Base-by-base conservation (phyloP, 495 filamentous ascomycete species). In the Aspergillus diversus region DNA sequence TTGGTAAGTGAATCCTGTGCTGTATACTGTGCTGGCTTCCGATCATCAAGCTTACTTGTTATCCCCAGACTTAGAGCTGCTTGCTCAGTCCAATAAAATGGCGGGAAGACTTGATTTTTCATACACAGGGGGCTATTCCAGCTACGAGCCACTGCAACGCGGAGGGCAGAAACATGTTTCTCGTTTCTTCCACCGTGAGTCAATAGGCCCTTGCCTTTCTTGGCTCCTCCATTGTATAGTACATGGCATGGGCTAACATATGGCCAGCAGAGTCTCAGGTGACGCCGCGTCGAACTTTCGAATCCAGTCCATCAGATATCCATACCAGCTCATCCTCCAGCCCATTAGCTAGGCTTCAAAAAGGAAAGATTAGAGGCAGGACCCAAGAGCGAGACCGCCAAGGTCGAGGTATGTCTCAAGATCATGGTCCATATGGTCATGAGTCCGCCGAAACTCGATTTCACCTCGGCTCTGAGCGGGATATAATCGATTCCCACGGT, bases 11-110 rank as follows among this genome's bases (percentile, higher is more conserved):
- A 16, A 7, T 34, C 7, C 0, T 17, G 15, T 31, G 13, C 15
- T 35, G 7, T 32, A 50, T 35, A 61, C 8, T 7, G 5, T 9
- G 15, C 2, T 53, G 8, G 27, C 8, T 31, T 2, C 37, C 31
- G 1, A 5, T 1, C 7, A 48, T 27, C 35, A 27, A 51, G 17
- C 47, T 47, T 17, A 52, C 49, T 27, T 34, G 27, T 27, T 48
- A 48, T 3, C 15, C n/a, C 61, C 31, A 81, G 79, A 81, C 39
- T 68, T 78, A n/a, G 76, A 80, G 17, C 54, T 81, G 11, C 64
- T 81, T 12, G 75, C 77, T 9, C 74, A 75, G 33, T 67, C 75
- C 3, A 53, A 69, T 42, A 42, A 50, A 47, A 48, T 50, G 9
- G 6, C 51, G 15, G 49, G 51, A 12, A 42, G n/a, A 33, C 54